Evolutionary conservation across 2,329 filamentous ascomycete genomes (phyloP).

Genomic region (Macrophomina pseudophaseolina): DNA sequence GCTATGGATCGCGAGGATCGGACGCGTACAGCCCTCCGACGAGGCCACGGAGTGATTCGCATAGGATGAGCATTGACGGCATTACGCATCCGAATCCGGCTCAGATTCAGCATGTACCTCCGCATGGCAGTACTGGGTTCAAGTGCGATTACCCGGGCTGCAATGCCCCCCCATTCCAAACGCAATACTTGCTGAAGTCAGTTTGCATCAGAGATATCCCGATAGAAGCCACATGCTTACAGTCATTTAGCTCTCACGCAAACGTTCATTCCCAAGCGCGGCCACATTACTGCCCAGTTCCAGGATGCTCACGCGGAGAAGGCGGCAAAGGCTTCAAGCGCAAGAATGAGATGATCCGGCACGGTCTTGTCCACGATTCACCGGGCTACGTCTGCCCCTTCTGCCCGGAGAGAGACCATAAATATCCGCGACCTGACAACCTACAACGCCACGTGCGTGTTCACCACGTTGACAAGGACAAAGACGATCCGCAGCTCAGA

Average conservation of each 20-base stretch:
- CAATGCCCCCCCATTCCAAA: slow-evolving; percentile 75
- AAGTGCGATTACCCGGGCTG: slow-evolving; percentile 69
- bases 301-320: slow-evolving; percentile 61
- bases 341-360: slow-evolving; percentile 74
- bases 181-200: slow-evolving; percentile 75
- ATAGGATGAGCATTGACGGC: slow-evolving; percentile 60
- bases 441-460: slow-evolving; percentile 92
- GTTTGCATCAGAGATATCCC: slow-evolving; percentile 32
- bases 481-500: slow-evolving; percentile 80
- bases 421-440: slow-evolving; percentile 94
- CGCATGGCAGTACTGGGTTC: slow-evolving; percentile 33
- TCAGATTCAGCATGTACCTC: slow-evolving; percentile 18
- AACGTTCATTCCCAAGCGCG: slow-evolving; percentile 68
- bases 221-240: not conserved
- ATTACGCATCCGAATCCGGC: slow-evolving; percentile 45
- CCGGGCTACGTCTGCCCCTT: slow-evolving; percentile 97
- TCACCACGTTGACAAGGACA: slow-evolving; percentile 87
- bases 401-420: slow-evolving; percentile 90
- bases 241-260: slow-evolving; percentile 66
- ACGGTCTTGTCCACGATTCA: slow-evolving; percentile 88
- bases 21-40: slow-evolving; percentile 20
- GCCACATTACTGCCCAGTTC: slow-evolving; percentile 68
- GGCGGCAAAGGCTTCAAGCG: slow-evolving; percentile 72
- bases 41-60: slow-evolving; percentile 8
- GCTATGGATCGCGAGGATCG: slow-evolving; percentile 42